Evolutionary conservation across 495 filamentous ascomycete genomes (phyloP).

Genomic region (Pyronema domesticum): DNA sequence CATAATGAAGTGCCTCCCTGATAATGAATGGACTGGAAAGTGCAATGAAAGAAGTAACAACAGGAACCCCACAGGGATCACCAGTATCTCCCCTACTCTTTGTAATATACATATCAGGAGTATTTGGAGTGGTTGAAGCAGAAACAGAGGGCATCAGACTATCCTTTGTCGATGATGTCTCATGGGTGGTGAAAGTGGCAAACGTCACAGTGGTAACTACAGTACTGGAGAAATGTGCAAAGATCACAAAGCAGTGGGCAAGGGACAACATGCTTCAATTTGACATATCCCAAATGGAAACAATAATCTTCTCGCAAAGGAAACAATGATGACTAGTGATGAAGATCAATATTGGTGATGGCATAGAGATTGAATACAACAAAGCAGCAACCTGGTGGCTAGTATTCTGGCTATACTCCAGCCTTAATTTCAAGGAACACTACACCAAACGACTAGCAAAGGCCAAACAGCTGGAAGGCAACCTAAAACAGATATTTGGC

Average conservation of each 20-base stretch:
- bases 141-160: background rate
- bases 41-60: background rate
- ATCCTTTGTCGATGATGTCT: background rate
- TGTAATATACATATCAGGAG: background rate
- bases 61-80: background rate
- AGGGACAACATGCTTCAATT: background rate
- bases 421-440: background rate
- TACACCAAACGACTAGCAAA: too few species aligned
- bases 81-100: background rate
- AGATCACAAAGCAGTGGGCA: background rate
- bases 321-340: background rate
- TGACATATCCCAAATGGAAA: background rate
- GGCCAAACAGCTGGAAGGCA: too few species aligned
- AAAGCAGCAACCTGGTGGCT: background rate
- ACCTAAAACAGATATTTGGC: too few species aligned
- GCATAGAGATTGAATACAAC: background rate
- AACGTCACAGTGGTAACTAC: background rate
- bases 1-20: background rate
- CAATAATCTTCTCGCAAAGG: background rate
- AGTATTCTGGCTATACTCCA: background rate
- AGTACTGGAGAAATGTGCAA: background rate
- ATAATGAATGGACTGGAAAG: background rate
- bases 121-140: background rate
- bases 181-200: background rate
- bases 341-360: background rate